These are phyloP conservation scores for Knoxia roxburghii DNA, from an alignment of 257 asterid species.

Conservation along the genomic window DNA sequence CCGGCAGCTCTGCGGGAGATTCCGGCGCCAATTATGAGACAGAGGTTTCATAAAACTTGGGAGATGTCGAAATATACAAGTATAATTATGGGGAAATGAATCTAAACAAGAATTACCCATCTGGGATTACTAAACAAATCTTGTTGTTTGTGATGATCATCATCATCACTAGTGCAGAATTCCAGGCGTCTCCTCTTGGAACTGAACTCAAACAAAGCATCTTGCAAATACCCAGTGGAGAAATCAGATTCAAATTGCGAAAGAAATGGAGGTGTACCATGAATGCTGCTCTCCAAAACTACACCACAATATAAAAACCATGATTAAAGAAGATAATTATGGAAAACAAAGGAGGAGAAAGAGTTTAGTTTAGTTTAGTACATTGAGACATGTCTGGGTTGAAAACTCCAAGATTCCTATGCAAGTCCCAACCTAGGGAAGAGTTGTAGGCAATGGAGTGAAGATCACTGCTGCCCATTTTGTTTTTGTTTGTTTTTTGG, in stretches of 20 bases:
- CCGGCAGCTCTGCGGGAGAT: slow-evolving; percentile 23
- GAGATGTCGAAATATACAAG: too few species aligned
- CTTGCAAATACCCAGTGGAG: slow-evolving; percentile 83
- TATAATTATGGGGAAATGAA: background rate
- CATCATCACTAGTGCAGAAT: slow-evolving; percentile 23
- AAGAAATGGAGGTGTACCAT: slow-evolving; percentile 30
- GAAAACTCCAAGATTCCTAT: slow-evolving; percentile 60
- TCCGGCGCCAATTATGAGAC: background rate
- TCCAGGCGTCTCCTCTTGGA: slow-evolving; percentile 62
- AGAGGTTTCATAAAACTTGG: background rate
- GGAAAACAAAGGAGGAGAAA: background rate
- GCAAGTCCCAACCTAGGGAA: slow-evolving; percentile 38
- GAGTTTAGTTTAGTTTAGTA: background rate
- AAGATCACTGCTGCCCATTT: slow-evolving; percentile 50
- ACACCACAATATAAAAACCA: background rate
- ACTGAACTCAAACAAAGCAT: slow-evolving; percentile 67
- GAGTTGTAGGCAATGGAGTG: slow-evolving; percentile 55
- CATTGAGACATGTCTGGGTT: slow-evolving; percentile 50
- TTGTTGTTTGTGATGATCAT: slow-evolving; percentile 12
- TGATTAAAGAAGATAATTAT: background rate
- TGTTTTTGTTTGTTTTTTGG: background rate
- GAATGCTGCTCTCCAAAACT: slow-evolving; percentile 28
- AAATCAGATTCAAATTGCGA: slow-evolving; percentile 30
- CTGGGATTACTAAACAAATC: slow-evolving; percentile 16
- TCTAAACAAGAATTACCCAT: slow-evolving; percentile 11